Evolutionary conservation across 257 asterid genomes (phyloP).

Genomic region (Petrea volubilis): DNA sequence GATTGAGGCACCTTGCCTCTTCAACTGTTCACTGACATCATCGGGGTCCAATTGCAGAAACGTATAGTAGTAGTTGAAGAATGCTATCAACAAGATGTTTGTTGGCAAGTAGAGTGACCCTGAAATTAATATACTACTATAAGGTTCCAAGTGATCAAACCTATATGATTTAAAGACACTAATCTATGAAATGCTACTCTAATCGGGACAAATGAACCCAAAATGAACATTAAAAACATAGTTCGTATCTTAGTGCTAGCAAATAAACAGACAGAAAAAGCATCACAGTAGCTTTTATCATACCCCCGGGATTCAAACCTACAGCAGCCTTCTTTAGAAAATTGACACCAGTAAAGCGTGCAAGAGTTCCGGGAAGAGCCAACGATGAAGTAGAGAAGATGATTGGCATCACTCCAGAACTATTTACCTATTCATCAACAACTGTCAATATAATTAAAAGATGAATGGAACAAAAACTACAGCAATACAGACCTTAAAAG

Average conservation of each 20-base stretch:
- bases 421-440: conserved; percentile 70
- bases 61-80: conserved; percentile 97
- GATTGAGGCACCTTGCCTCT: conserved; percentile 98
- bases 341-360: conserved; percentile 87
- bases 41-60: conserved; percentile 97
- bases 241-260: not conserved
- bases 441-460: conserved; percentile 6
- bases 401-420: conserved; percentile 99
- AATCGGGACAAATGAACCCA: too few relatives aligned
- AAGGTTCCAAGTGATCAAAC: not conserved
- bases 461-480: not conserved
- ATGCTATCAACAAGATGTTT: conserved; percentile 83
- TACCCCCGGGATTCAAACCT: conserved; percentile 94
- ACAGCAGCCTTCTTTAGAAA: conserved; percentile 77
- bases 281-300: conserved; percentile 16
- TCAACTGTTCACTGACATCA: conserved; percentile 95
- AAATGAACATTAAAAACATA: not conserved
- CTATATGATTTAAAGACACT: not conserved
- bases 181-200: not conserved
- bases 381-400: conserved; percentile 95
- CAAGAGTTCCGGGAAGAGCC: conserved; percentile 95
- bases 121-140: conserved; percentile 26
- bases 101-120: conserved; percentile 91
- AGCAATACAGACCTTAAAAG: conserved; percentile 69
- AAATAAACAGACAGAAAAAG: not conserved